Conservation (phyloP, 345 rosid genomes). For the Populus simonii region DNA sequence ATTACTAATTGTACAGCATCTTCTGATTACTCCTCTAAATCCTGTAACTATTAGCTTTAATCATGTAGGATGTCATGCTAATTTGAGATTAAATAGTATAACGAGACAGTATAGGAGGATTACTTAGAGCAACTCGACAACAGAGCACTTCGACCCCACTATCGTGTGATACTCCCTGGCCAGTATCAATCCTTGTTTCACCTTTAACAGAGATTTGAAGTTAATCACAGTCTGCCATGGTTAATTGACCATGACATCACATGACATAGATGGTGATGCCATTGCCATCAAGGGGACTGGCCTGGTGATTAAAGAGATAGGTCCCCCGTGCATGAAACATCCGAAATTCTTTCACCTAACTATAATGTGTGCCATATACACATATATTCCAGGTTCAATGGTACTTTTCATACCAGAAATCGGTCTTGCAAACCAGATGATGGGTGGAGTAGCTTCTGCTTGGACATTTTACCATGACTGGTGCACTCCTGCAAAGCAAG, state of each 20-base stretch:
- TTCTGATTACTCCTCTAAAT: not conserved
- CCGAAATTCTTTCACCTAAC: not conserved
- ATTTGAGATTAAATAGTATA: not conserved
- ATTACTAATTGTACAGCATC: not conserved
- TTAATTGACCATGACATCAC: constrained; percentile 13
- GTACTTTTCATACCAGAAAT: not conserved
- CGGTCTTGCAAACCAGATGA: not conserved
- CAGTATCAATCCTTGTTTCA: too few relatives aligned
- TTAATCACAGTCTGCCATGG: not conserved
- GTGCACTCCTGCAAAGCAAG: too few relatives aligned
- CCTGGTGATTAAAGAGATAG: constrained; percentile 6
- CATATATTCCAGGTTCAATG: not conserved
- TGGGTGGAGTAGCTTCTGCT: too few relatives aligned
- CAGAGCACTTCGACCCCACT: not conserved
- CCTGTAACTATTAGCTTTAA: not conserved
- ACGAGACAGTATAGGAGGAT: not conserved
- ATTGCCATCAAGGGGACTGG: not conserved
- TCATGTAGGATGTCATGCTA: not conserved
- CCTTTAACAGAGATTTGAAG: not conserved
- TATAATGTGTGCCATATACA: not conserved
- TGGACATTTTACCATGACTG: not conserved
- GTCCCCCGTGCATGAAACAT: constrained; percentile 16
- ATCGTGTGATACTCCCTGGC: not conserved
- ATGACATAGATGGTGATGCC: not conserved
- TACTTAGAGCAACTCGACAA: not conserved